These are phyloP conservation scores for Stagonosporopsis vannaccii DNA, from an alignment of 2,329 filamentous ascomycete species.

Conservation along the genomic window DNA sequence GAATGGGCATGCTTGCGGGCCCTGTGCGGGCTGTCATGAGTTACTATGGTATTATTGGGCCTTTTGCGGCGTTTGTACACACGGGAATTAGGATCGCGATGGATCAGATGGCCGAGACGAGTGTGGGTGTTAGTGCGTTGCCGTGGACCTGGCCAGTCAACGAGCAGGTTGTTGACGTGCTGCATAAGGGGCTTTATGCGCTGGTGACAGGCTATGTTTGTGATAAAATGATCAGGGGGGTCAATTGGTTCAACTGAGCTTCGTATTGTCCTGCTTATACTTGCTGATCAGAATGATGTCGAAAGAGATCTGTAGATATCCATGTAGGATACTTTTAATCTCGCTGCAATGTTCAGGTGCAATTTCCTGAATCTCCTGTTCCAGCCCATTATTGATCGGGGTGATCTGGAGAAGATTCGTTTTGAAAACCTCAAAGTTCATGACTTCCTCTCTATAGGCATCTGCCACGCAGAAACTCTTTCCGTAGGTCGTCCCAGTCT, in stretches of 20 bases:
- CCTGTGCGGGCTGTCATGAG: conserved; percentile 37
- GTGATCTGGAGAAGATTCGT: background rate
- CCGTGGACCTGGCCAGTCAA: conserved; percentile 48
- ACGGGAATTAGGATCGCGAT: conserved; percentile 37
- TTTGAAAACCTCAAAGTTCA: background rate
- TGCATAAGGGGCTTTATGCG: conserved; percentile 41
- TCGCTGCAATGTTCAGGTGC: background rate
- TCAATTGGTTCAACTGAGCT: conserved; percentile 28
- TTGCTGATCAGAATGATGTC: too few species aligned
- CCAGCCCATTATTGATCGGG: background rate
- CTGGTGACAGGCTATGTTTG: conserved; percentile 38
- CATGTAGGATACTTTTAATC: too few species aligned
- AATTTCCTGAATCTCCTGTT: too few species aligned
- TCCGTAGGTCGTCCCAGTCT: background rate
- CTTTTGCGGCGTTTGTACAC: conserved; percentile 40
- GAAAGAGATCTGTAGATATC: too few species aligned
- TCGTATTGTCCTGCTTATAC: too few species aligned
- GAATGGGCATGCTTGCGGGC: conserved; percentile 40
- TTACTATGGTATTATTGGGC: conserved; percentile 43
- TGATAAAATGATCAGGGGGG: conserved; percentile 26
- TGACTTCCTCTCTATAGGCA: background rate
- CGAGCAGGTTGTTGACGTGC: conserved; percentile 42
- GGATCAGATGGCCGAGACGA: conserved; percentile 43
- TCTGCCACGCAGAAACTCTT: background rate
- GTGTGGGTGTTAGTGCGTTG: conserved; percentile 36